These are phyloP conservation scores for Pilasporangium apinafurcum DNA, from an alignment of 352 stramenopile species.

Conservation along the genomic window DNA sequence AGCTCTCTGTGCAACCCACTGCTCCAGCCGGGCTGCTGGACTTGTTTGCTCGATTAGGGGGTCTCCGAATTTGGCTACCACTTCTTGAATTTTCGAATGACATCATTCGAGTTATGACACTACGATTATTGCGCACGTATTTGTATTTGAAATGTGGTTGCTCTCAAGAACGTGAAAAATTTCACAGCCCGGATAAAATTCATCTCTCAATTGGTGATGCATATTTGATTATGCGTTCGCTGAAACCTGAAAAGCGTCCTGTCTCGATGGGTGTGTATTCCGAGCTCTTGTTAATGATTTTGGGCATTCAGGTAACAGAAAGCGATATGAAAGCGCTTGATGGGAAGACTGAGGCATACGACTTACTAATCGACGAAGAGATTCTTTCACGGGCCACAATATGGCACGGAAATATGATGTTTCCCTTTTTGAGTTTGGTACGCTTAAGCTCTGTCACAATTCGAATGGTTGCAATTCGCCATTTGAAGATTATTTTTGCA, in stretches of 20 bases:
- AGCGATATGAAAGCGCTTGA: slow-evolving; percentile 41
- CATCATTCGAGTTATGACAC: slow-evolving; percentile 71
- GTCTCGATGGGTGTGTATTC: slow-evolving; percentile 79
- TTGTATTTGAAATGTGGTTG: slow-evolving; percentile 74
- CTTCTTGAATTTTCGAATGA: slow-evolving; percentile 70
- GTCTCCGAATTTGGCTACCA: slow-evolving; percentile 77
- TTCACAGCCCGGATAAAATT: slow-evolving; percentile 61
- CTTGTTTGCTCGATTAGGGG: slow-evolving; percentile 67
- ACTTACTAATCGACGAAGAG: slow-evolving; percentile 52
- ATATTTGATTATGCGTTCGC: slow-evolving; percentile 75
- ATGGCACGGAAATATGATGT: slow-evolving; percentile 67
- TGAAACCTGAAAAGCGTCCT: slow-evolving; percentile 58
- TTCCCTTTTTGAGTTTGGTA: slow-evolving; percentile 51
- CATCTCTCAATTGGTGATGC: slow-evolving; percentile 72
- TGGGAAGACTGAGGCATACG: slow-evolving; percentile 35
- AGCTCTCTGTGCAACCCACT: slow-evolving; percentile 66
- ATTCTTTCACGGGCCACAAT: slow-evolving; percentile 38
- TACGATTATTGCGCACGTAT: slow-evolving; percentile 74
- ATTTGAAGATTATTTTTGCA: slow-evolving; percentile 61
- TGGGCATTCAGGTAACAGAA: slow-evolving; percentile 65
- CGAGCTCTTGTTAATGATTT: slow-evolving; percentile 66
- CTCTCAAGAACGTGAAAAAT: slow-evolving; percentile 50
- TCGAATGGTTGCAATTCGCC: slow-evolving; percentile 51
- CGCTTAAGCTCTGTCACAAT: slow-evolving; percentile 48
- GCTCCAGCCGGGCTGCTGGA: slow-evolving; percentile 64